Evolutionary conservation across 805 yeast species (phyloP).

Genomic region (Pichia cephalocereana): DNA sequence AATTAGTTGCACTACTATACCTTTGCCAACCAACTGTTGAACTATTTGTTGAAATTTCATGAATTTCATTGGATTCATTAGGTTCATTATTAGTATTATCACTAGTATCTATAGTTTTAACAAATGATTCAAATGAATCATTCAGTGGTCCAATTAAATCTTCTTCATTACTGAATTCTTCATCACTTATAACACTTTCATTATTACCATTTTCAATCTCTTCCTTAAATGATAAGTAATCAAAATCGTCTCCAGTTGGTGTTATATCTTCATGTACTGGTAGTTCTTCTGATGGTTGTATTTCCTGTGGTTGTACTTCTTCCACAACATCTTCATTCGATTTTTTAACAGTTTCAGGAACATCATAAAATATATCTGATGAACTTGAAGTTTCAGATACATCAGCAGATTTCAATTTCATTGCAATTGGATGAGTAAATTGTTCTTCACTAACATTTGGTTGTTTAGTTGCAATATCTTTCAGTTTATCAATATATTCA

Average conservation of each 20-base stretch:
- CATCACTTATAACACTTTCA: neutral
- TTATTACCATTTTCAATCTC: neutral
- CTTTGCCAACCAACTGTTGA: conserved; percentile 2
- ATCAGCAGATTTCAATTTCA: neutral
- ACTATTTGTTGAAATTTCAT: neutral
- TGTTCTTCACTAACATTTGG: neutral
- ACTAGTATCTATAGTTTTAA: neutral
- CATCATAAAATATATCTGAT: conserved; percentile 6
- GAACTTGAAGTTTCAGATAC: conserved; percentile 5
- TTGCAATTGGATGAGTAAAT: too few species aligned
- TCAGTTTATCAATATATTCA: conserved; percentile 7
- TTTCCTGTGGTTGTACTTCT: too few species aligned
- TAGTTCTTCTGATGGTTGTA: too few species aligned
- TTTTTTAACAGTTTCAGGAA: neutral
- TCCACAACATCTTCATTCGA: too few species aligned
- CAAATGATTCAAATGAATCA: conserved; percentile 1
- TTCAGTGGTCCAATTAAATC: conserved; percentile 4
- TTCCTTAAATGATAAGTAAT: neutral
- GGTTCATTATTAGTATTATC: neutral
- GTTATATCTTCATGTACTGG: too few species aligned
- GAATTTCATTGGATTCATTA: neutral
- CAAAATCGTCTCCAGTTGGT: neutral
- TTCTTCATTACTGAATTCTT: neutral
- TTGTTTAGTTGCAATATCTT: neutral
- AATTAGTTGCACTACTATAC: conserved; percentile 4